Percentiles rank a stretch among this genome's conserved stretches.
These are phyloP conservation scores for Nepenthes mirabilis DNA, from an alignment of 148 eudicot genomes.

Conservation along the genomic window DNA sequence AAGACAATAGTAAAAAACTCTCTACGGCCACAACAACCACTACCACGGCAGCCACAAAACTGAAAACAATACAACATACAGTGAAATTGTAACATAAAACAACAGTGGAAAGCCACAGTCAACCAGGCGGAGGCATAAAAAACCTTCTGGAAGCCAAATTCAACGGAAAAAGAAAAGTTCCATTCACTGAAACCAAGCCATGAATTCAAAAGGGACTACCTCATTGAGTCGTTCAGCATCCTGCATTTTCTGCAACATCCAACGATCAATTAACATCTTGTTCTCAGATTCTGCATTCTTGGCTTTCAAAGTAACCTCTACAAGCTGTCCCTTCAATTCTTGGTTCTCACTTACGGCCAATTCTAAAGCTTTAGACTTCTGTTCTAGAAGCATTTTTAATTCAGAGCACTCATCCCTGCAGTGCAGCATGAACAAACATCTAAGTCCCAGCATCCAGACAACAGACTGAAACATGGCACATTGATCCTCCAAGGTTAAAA, in stretches of 20 bases:
- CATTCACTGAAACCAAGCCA: neutral
- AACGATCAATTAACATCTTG: constrained; percentile 71
- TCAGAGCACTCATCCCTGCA: constrained; percentile 72
- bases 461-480: neutral
- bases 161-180: too few relatives aligned
- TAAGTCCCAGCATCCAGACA: constrained; percentile 1
- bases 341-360: constrained; percentile 59
- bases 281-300: constrained; percentile 70
- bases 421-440: constrained; percentile 21
- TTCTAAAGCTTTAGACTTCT: constrained; percentile 60
- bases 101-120: too few relatives aligned
- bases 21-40: too few relatives aligned
- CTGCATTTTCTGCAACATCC: constrained; percentile 94
- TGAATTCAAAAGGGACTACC: constrained; percentile 22
- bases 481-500: neutral
- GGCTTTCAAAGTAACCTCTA: constrained; percentile 44
- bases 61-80: too few relatives aligned
- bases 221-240: constrained; percentile 95
- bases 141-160: too few relatives aligned
- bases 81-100: too few relatives aligned
- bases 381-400: constrained; percentile 42
- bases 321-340: constrained; percentile 56
- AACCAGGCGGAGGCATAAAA: too few relatives aligned
- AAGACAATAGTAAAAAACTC: too few relatives aligned
- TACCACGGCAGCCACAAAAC: too few relatives aligned